A percentile compares a stretch with the other conserved stretches of the same genome.
Evolutionary conservation across 192 early-diverging fungal genomes (phyloP).

Genomic region (Coemansia sp.): DNA sequence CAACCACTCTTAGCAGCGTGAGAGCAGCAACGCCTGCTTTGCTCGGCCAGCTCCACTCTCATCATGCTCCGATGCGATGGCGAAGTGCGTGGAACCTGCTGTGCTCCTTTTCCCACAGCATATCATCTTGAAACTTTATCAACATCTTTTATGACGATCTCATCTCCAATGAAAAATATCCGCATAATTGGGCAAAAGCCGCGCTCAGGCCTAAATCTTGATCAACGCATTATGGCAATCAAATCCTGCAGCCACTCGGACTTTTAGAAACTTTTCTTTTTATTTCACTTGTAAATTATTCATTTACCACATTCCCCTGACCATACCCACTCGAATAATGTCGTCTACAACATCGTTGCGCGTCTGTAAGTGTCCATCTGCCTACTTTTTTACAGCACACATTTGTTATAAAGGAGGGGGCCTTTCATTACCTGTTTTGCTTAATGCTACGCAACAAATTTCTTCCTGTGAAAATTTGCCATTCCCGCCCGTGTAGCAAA

Average conservation of each 20-base stretch:
- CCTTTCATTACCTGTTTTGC: not conserved
- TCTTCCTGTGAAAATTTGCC: not conserved
- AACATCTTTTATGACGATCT: slow-evolving; percentile 1
- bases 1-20: not conserved
- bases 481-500: slow-evolving; percentile 29
- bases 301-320: not conserved
- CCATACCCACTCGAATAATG: slow-evolving; percentile 9
- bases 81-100: not conserved
- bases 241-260: not conserved
- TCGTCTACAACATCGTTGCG: slow-evolving; percentile 31
- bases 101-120: not conserved
- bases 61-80: not conserved
- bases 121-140: not conserved
- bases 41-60: not conserved
- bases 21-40: not conserved
- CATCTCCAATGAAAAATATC: not conserved
- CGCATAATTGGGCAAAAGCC: no score
- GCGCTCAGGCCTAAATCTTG: not conserved
- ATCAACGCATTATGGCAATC: not conserved
- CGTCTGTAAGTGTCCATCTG: slow-evolving; percentile 24
- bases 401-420: no score
- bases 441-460: not conserved
- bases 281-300: not conserved
- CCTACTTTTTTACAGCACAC: not conserved
- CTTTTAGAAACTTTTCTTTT: not conserved